Conservation (phyloP, 140 eudicot genomes). For the Bidens hawaiensis region DNA sequence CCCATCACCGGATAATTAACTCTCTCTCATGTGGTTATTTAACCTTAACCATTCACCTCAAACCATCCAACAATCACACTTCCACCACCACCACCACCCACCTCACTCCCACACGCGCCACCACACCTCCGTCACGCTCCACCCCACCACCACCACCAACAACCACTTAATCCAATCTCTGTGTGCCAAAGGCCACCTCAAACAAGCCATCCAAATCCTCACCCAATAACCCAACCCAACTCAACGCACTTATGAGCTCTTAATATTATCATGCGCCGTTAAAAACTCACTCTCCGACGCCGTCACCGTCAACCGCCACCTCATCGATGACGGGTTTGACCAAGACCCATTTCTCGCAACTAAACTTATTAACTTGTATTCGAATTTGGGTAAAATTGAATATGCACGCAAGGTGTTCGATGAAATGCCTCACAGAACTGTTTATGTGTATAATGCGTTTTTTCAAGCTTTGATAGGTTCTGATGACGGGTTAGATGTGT, state of each 20-base stretch:
- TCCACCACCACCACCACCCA: conserved; percentile 26
- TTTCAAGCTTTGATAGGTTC: conserved; percentile 54
- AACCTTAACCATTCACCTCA: conserved; percentile 34
- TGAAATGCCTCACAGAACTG: conserved; percentile 42
- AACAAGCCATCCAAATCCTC: conserved; percentile 58
- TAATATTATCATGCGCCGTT: conserved; percentile 56
- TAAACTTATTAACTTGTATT: conserved; percentile 65
- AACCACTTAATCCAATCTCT: conserved; percentile 68
- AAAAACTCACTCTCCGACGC: conserved; percentile 49
- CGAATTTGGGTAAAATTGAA: conserved; percentile 46
- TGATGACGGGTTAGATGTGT: conserved; percentile 71
- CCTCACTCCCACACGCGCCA: conserved; percentile 27
- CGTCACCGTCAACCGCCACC: conserved; percentile 39
- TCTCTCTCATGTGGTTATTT: conserved; percentile 40
- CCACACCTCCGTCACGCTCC: conserved; percentile 40
- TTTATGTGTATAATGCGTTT: conserved; percentile 76
- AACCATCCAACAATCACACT: conserved; percentile 42
- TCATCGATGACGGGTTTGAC: conserved; percentile 52
- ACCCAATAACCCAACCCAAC: conserved; percentile 60
- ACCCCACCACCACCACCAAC: conserved; percentile 37
- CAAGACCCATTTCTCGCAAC: conserved; percentile 72
- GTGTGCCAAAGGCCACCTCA: conserved; percentile 58
- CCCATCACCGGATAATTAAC: conserved; percentile 17
- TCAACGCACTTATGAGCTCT: conserved; percentile 81
- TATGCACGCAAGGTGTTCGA: conserved; percentile 88